These are phyloP conservation scores for Clausena lansium DNA, from an alignment of 345 rosid species.

Conservation along the genomic window DNA sequence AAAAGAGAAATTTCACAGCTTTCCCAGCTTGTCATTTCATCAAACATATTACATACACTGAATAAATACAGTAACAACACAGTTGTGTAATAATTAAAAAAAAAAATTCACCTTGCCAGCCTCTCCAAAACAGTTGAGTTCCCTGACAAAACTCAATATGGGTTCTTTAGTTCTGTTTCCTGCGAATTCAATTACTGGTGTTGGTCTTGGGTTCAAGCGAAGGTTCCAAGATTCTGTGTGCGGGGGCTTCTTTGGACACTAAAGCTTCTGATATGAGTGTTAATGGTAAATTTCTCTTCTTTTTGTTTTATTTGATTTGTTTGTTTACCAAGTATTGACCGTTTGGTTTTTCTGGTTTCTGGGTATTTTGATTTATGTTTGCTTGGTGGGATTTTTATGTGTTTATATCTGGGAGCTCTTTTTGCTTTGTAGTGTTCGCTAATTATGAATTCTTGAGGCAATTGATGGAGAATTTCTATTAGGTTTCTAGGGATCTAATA, in stretches of 20 bases:
- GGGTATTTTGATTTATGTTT: conserved; percentile 23
- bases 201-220: conserved; percentile 35
- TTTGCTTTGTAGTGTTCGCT: neutral
- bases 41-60: too few species aligned
- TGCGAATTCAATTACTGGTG: conserved; percentile 48
- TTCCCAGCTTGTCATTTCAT: too few species aligned
- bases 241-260: conserved; percentile 62
- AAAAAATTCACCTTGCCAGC: neutral
- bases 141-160: conserved; percentile 36
- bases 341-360: conserved; percentile 22
- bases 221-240: conserved; percentile 44
- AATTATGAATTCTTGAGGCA: neutral
- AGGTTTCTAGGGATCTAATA: too few species aligned
- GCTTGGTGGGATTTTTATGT: neutral
- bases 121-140: neutral
- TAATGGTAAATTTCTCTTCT: conserved; percentile 52
- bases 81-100: neutral
- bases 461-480: neutral
- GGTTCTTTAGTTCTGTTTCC: conserved; percentile 73
- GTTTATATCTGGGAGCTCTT: neutral
- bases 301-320: neutral
- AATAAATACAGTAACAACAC: too few species aligned
- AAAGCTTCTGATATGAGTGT: conserved; percentile 91
- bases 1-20: too few species aligned
- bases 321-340: conserved; percentile 14